phyloP scores from a whole-genome alignment of 192 early-diverging fungal species.

The Linnemannia schmuckeri region DNA sequence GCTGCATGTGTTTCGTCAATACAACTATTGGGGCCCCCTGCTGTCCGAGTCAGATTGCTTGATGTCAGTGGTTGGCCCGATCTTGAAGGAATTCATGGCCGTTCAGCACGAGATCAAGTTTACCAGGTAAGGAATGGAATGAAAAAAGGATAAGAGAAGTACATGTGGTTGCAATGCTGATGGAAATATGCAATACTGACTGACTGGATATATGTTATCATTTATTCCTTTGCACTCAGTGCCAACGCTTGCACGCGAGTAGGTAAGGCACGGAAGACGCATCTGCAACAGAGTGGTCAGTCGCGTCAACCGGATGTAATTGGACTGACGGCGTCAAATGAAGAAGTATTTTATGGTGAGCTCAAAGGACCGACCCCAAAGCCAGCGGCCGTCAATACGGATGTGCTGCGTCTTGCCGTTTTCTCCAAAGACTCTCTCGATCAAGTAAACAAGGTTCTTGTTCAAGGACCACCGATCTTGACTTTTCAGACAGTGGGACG shows the following conservation, averaged over 20 bases:
- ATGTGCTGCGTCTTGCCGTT: conserved; percentile 22
- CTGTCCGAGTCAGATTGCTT: conserved; percentile 24
- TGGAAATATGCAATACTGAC: too few relatives aligned
- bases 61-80: conserved; percentile 25
- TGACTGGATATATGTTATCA: not conserved
- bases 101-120: conserved; percentile 34
- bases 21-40: conserved; percentile 7
- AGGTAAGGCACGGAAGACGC: conserved; percentile 1
- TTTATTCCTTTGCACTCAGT: not conserved
- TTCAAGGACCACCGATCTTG: conserved; percentile 4
- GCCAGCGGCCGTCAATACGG: conserved; percentile 1
- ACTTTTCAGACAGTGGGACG: conserved; percentile 21
- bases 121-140: conserved; percentile 11
- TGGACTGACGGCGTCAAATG: not conserved
- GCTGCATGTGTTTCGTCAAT: conserved; percentile 25
- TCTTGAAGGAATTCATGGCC: conserved; percentile 33
- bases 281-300: conserved; percentile 27
- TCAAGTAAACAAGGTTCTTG: not conserved
- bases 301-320: conserved; percentile 26
- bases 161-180: too few relatives aligned
- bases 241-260: conserved; percentile 15
- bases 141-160: too few relatives aligned
- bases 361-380: conserved; percentile 16
- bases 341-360: conserved; percentile 29
- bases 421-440: conserved; percentile 28